Percentiles rank a stretch among this genome's conserved stretches.
Conservation (phyloP, 2,329 filamentous ascomycete genomes). For the Claviceps spartinae region DNA sequence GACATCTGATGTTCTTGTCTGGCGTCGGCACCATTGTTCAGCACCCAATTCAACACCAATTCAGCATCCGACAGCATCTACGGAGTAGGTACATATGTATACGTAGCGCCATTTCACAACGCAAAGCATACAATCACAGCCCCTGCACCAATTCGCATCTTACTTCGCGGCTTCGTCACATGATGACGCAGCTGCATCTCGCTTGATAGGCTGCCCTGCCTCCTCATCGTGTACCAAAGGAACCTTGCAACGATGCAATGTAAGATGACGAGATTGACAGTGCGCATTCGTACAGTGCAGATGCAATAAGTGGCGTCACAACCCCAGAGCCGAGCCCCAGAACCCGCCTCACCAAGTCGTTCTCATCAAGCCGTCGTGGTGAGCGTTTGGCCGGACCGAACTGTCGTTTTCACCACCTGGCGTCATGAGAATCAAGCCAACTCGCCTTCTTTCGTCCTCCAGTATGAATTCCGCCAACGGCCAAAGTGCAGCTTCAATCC, state of each 20-base stretch:
- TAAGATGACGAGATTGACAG: not conserved
- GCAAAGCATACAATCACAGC: too few relatives aligned
- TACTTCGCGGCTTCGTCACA: too few relatives aligned
- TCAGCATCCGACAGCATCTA: too few relatives aligned
- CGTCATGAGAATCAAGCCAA: constrained; percentile 44
- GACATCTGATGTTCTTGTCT: too few relatives aligned
- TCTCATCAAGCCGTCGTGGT: not conserved
- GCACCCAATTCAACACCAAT: too few relatives aligned
- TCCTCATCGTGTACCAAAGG: not conserved
- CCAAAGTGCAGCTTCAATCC: constrained; percentile 33
- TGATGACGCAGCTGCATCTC: not conserved
- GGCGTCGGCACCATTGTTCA: too few relatives aligned
- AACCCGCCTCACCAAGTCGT: constrained; percentile 2
- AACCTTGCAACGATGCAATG: not conserved
- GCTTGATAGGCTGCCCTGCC: not conserved
- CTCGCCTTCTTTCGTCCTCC: constrained; percentile 34
- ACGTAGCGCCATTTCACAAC: too few relatives aligned
- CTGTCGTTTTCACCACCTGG: constrained; percentile 4
- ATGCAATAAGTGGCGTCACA: constrained; percentile 4
- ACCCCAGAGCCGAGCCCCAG: not conserved
- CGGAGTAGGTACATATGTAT: too few relatives aligned
- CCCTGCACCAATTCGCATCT: too few relatives aligned
- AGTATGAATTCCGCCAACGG: constrained; percentile 12
- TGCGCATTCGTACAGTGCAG: not conserved
- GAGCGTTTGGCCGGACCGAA: constrained; percentile 7